These are phyloP conservation scores for Boletales sp. DNA, from an alignment of 768 basidiomycete species.

Conservation along the genomic window DNA sequence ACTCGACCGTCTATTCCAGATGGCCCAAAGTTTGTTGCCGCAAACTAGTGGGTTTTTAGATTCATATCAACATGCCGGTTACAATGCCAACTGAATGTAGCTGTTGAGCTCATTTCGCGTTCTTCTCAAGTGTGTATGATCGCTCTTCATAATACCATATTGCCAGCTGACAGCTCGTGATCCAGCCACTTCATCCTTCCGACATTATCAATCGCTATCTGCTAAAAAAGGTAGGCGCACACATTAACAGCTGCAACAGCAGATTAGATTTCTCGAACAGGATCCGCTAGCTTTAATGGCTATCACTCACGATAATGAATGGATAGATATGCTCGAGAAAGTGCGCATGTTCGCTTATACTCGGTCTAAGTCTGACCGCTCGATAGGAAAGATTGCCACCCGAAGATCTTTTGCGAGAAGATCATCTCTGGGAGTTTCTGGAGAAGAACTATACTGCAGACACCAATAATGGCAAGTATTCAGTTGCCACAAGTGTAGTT, in stretches of 20 bases:
- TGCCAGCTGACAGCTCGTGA: not conserved
- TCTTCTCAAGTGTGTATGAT: slow-evolving; percentile 1
- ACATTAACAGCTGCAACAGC: not conserved
- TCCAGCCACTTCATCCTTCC: slow-evolving; percentile 4
- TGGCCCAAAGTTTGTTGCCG: too few relatives aligned
- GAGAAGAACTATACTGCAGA: not conserved
- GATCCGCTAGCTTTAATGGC: slow-evolving; percentile 1
- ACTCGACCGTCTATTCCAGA: too few relatives aligned
- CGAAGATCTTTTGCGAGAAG: not conserved
- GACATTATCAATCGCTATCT: slow-evolving; percentile 7
- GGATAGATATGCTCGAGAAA: slow-evolving; percentile 6
- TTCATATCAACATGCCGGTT: too few relatives aligned
- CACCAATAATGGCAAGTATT: not conserved
- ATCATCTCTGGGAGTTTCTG: not conserved
- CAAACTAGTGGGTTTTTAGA: too few relatives aligned
- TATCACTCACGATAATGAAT: slow-evolving; percentile 8
- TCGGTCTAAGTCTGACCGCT: not conserved
- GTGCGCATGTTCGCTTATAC: not conserved
- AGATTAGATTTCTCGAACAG: not conserved
- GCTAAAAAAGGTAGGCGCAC: slow-evolving; percentile 4
- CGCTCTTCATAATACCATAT: not conserved
- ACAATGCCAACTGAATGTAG: not conserved
- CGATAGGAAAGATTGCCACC: not conserved
- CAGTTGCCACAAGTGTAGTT: not conserved
- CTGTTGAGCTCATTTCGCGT: not conserved